A percentile compares a stretch with the other conserved stretches of the same genome.
phyloP scores from a whole-genome alignment of 2,329 filamentous ascomycete species.

The Falciphora oryzae region DNA sequence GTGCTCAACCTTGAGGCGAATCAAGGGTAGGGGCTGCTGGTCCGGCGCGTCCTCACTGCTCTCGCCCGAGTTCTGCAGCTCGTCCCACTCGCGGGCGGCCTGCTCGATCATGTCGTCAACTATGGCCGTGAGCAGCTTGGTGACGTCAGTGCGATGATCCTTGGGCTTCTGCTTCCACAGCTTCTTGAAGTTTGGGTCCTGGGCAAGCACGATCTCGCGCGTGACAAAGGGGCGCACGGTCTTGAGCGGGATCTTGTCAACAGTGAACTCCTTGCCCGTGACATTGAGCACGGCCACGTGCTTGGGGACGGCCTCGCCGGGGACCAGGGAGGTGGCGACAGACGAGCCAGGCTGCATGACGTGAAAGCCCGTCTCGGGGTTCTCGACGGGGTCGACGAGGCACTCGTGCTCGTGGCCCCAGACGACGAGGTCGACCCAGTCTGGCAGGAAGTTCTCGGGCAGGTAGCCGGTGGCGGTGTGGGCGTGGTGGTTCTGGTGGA shows the following conservation, averaged over 20 bases:
- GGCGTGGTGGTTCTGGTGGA: conserved; percentile 94
- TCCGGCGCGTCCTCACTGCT: conserved; percentile 47
- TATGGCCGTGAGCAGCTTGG: conserved; percentile 65
- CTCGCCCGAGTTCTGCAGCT: conserved; percentile 48
- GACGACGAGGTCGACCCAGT: conserved; percentile 84
- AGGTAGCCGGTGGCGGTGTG: conserved; percentile 91
- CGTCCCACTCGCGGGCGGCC: conserved; percentile 74
- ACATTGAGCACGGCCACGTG: conserved; percentile 83
- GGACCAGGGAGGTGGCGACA: conserved; percentile 85
- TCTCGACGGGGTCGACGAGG: conserved; percentile 74
- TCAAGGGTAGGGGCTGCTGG: conserved; percentile 68
- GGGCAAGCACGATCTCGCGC: conserved; percentile 69
- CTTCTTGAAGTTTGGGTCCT: conserved; percentile 70
- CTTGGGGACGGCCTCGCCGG: conserved; percentile 85
- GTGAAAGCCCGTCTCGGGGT: conserved; percentile 83
- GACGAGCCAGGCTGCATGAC: conserved; percentile 98
- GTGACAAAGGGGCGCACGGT: conserved; percentile 88
- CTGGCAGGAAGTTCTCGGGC: conserved; percentile 85
- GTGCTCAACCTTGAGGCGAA: conserved; percentile 87
- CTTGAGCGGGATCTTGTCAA: conserved; percentile 77
- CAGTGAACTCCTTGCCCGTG: conserved; percentile 74
- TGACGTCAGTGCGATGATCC: conserved; percentile 78
- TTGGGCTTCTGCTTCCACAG: conserved; percentile 63
- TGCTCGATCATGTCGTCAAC: conserved; percentile 85
- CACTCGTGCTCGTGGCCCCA: conserved; percentile 99